Evolutionary conservation across 2,329 filamentous ascomycete species (phyloP).

Genomic region (Alternaria sp.): DNA sequence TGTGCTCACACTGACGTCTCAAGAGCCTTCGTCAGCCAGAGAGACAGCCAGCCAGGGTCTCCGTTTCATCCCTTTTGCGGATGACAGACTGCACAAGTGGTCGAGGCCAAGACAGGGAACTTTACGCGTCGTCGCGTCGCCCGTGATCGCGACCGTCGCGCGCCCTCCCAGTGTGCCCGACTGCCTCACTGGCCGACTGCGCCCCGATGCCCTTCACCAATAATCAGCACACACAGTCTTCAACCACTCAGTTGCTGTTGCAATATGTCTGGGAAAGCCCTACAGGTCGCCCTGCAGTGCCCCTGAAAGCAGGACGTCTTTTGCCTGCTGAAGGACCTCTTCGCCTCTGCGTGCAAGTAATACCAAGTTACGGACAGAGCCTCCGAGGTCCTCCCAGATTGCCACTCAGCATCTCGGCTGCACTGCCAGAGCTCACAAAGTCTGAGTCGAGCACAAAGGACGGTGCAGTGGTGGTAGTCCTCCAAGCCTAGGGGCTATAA

Average conservation of each 20-base stretch:
- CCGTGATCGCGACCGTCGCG: conserved; percentile 13
- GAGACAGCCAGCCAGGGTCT: conserved; percentile 15
- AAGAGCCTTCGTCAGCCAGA: conserved; percentile 26
- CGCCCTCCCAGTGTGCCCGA: conserved; percentile 12
- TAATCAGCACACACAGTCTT: neutral
- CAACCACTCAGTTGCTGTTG: neutral
- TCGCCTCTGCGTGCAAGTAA: neutral
- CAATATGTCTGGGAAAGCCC: conserved; percentile 19
- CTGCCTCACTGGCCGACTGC: conserved; percentile 9
- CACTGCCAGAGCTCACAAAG: conserved; percentile 1
- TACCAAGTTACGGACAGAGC: neutral
- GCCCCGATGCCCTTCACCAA: conserved; percentile 27
- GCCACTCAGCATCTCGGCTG: conserved; percentile 4
- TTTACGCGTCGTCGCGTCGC: conserved; percentile 14
- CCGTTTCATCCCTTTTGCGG: conserved; percentile 36
- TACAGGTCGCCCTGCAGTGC: conserved; percentile 25
- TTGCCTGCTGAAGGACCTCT: conserved; percentile 10
- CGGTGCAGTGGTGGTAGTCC: neutral
- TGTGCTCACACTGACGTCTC: conserved; percentile 16
- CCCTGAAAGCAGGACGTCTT: conserved; percentile 4
- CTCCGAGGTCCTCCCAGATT: conserved; percentile 7
- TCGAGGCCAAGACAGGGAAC: conserved; percentile 23
- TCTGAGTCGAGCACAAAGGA: neutral
- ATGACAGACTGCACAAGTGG: conserved; percentile 7
- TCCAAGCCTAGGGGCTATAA: neutral